phyloP scores from a whole-genome alignment of 2,329 filamentous ascomycete species.

The Didymella lethalis region DNA sequence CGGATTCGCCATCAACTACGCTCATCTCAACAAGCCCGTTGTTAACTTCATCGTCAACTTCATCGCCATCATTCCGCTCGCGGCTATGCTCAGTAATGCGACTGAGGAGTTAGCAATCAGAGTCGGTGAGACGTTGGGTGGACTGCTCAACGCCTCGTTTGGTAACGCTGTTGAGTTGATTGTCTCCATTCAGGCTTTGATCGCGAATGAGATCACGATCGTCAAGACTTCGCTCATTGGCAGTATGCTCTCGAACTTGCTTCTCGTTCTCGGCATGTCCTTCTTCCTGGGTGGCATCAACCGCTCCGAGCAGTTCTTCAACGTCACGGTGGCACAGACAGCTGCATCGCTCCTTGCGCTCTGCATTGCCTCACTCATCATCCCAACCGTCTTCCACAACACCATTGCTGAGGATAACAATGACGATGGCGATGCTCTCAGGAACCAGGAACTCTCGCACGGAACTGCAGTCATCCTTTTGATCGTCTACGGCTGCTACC shows the following conservation, averaged over 20 bases:
- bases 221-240: constrained; percentile 93
- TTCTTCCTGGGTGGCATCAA: constrained; percentile 88
- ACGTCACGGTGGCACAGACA: constrained; percentile 89
- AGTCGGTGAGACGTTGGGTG: constrained; percentile 82
- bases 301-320: constrained; percentile 85
- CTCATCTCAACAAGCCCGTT: constrained; percentile 47
- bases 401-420: constrained; percentile 41
- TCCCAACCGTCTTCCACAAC: constrained; percentile 79
- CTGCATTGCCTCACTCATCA: constrained; percentile 81
- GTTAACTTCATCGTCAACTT: constrained; percentile 87
- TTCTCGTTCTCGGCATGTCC: constrained; percentile 89
- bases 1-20: constrained; percentile 76
- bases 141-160: constrained; percentile 88
- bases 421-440: constrained; percentile 33
- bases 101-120: constrained; percentile 88
- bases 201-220: constrained; percentile 77
- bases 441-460: constrained; percentile 61
- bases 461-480: constrained; percentile 82
- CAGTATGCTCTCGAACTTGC: constrained; percentile 87
- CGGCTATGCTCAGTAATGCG: constrained; percentile 83
- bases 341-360: constrained; percentile 82
- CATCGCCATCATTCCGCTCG: constrained; percentile 88
- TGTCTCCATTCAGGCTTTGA: constrained; percentile 83
- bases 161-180: constrained; percentile 92
- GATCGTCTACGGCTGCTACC: constrained; percentile 81